Evolutionary conservation across 257 asterid species (phyloP).

Genomic region (Apocynum venetum): DNA sequence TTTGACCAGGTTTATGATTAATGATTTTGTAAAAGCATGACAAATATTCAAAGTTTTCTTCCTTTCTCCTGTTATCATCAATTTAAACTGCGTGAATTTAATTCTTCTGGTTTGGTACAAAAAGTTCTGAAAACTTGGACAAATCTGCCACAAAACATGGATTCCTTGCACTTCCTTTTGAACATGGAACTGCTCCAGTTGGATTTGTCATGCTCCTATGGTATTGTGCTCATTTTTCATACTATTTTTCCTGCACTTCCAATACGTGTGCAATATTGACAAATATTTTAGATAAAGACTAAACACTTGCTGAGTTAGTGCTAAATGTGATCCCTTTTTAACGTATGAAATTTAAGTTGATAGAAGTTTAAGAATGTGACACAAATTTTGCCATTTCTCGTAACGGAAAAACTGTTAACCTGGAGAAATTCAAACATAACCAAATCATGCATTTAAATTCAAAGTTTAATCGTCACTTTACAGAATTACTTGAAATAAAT

Average conservation of each 20-base stretch:
- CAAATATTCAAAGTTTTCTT: neutral
- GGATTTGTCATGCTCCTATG: neutral
- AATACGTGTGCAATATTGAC: neutral
- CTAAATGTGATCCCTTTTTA: neutral
- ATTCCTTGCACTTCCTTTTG: neutral
- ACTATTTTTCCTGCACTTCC: neutral
- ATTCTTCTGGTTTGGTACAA: neutral
- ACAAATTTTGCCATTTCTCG: neutral
- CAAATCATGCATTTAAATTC: too few species aligned
- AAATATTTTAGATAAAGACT: neutral
- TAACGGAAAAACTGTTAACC: conserved; percentile 19
- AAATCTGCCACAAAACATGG: neutral
- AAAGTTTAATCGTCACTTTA: too few species aligned
- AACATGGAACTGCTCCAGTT: neutral
- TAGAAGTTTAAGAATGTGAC: neutral
- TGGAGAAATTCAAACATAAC: neutral
- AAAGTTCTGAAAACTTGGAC: neutral
- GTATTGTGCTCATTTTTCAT: neutral
- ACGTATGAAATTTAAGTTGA: neutral
- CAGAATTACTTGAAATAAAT: too few species aligned
- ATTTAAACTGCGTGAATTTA: neutral
- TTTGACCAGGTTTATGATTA: neutral
- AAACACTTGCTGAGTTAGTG: neutral
- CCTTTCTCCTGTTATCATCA: neutral
- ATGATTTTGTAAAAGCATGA: neutral